Evolutionary conservation across 23 red algal genomes (phyloP), one percentile per base, ranked within the genome.

Genomic region (Agarophyton chilense): DNA sequence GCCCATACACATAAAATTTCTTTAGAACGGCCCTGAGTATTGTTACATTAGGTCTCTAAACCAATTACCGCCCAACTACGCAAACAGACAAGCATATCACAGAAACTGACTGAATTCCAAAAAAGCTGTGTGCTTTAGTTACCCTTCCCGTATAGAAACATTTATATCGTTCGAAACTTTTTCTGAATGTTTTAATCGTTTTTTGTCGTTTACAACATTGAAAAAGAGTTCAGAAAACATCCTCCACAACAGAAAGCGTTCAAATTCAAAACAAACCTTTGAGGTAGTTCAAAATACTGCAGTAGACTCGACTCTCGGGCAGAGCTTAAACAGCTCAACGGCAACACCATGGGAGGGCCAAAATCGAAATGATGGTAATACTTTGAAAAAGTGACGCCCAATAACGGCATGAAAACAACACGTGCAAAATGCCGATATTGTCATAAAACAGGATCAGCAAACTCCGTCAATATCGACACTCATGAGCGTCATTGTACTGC

Each of bases 101-200:
- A n/a, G n/a, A n/a, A n/a, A n/a, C n/a, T n/a, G n/a, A n/a, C n/a
- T n/a, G n/a, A n/a, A n/a, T n/a, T n/a, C n/a, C n/a, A n/a, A n/a
- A n/a, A n/a, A n/a, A n/a, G n/a, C n/a, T n/a, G n/a, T n/a, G n/a
- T n/a, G n/a, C n/a, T n/a, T n/a, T n/a, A n/a, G n/a, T n/a, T n/a
- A n/a, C n/a, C n/a, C n/a, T n/a, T n/a, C n/a, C n/a, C n/a, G 55
- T 58, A 58, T 58, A 58, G 55, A 58, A 58, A 58, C 55, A 58
- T 58, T 29, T 58, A 58, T 28, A 58, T 28, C 55, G 55, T 58
- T 58, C 21, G 8, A 58, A 28, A 28, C 55, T 58, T 58, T 58
- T 58, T 58, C 3, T 25, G 55, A 58, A 58, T 25, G 55, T 58
- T 58, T 58, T 58, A 26, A 58, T 28, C 22, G 55, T 58, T 58